Evolutionary conservation across 2,329 filamentous ascomycete genomes (phyloP), one percentile per base, ranked within the genome.

Genomic region (Talaromyces sp.): DNA sequence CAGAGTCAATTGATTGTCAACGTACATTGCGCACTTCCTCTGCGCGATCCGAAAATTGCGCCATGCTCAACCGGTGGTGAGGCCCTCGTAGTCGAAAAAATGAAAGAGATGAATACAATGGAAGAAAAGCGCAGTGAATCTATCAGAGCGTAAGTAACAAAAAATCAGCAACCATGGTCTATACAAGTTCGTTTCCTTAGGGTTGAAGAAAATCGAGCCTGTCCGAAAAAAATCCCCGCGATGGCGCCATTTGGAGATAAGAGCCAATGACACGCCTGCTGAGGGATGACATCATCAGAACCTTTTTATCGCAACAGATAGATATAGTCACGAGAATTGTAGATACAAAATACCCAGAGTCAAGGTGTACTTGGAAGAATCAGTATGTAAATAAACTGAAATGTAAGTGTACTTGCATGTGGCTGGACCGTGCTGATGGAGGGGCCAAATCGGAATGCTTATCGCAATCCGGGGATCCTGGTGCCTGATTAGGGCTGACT

Each of bases 21-120:
- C 78, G 77, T 70, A 80, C 78, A 67, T 70, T 76, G 70, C 74
- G 76, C 63, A 80, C 78, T 73, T 80, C 78, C 51, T 79, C 76
- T 29, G 77, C 77, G 64, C 78, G 76, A 63, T 66, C 69, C 68
- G 47, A 69, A 63, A 38, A 69, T 65, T 58, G 69, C 29, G 51
- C 58, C 56, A 64, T 61, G n/a, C 27, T 47, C 49, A 25, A 27
- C n/a, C 10, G 40, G 10, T 15, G 17, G 5, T 43, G 19, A 58
- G 1, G 5, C 7, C n/a, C 15, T 45, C 19, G 11, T 40, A 45
- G 7, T 58, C 13, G 19, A 22, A 10, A 22, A 22, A 17, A 29
- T 1, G 19, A 43, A 17, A 43, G 1, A 13, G 7, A 7, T 2
- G 19, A 6, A 25, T 17, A 4, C 13, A n/a, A 27, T 45, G 15